Evolutionary conservation across 768 basidiomycete species (phyloP).

Genomic region (Collybia nuda): DNA sequence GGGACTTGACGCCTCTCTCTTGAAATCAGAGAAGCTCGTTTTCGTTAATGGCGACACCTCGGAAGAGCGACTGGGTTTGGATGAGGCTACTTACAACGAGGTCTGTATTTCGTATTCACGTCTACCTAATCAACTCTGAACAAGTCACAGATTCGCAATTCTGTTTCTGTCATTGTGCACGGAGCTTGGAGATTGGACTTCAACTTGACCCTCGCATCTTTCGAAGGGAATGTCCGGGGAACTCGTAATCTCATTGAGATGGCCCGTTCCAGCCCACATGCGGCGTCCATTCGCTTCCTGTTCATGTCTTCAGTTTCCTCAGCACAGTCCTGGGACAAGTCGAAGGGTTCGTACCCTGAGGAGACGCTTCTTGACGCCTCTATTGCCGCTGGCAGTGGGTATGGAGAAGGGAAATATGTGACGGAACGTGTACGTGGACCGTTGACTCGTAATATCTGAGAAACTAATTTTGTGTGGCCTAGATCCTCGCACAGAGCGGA

Average conservation of each 20-base stretch:
- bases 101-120: conserved; percentile 10
- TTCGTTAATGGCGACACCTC: conserved; percentile 32
- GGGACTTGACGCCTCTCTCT: conserved; percentile 23
- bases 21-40: conserved; percentile 29
- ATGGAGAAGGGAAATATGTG: conserved; percentile 46
- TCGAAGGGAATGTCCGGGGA: conserved; percentile 47
- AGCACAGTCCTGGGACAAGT: conserved; percentile 26
- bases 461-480: not conserved
- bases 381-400: conserved; percentile 39
- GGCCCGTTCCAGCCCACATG: conserved; percentile 23
- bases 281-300: conserved; percentile 26
- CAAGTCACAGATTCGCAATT: conserved; percentile 24
- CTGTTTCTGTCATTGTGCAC: conserved; percentile 37
- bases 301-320: conserved; percentile 42
- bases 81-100: conserved; percentile 14
- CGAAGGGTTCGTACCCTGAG: conserved; percentile 32
- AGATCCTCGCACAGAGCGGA: conserved; percentile 38
- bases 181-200: conserved; percentile 46
- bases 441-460: not conserved
- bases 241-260: conserved; percentile 47
- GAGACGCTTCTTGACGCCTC: conserved; percentile 26
- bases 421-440: conserved; percentile 30
- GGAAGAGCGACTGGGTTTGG: conserved; percentile 26
- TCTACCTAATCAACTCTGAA: conserved; percentile 10
- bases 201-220: conserved; percentile 48